Evolutionary conservation across 2,329 filamentous ascomycete species (phyloP), one percentile per base, ranked within the genome.

Genomic region (Aureobasidium uvarum): DNA sequence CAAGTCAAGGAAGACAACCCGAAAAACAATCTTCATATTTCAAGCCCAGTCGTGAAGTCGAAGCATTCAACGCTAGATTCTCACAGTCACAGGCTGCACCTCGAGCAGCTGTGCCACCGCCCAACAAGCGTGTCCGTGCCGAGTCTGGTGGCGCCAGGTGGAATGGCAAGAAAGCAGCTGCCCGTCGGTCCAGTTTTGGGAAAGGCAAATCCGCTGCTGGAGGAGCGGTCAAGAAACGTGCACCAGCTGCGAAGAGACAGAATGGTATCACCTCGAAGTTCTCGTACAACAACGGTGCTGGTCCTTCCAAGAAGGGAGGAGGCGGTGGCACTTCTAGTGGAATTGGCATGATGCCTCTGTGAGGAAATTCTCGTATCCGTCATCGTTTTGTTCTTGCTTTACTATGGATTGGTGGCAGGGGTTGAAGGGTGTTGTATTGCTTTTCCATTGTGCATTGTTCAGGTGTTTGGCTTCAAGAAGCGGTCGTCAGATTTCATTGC

Each of bases 291-390:
- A 36, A 23, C n/a, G 41, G 55, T 10, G 56, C 25, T 25, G 58
- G 62, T 7, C 20, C 46, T 7, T 52, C 48, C 5, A 54, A 41
- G 39, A 64, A 55, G 28, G 36, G 63, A 18, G 63, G 63, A 23
- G 52, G 63, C 23, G 67, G 65, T 31, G 66, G 68, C 20, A 67
- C 66, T 52, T 68, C 66, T 20, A 70, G 69, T 39, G 71, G 73
- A 43, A 77, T 78, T 67, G 73, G 72, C 28, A 75, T 77, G 73
- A 78, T 78, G 76, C 76, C 76, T 18, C 73, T 71, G 25, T 77
- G 67, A 75, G 50, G 31, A 38, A 4, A 0, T 36, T 52, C 46
- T 64, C 50, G 50, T 64, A 55, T 63, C 33, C 25, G 18, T 62
- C 50, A 33, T 58, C 31, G 38, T 33, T 33, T 20, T 58, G 20